Conservation (phyloP, 2,329 filamentous ascomycete species). For the Cyanodermella asteris region DNA sequence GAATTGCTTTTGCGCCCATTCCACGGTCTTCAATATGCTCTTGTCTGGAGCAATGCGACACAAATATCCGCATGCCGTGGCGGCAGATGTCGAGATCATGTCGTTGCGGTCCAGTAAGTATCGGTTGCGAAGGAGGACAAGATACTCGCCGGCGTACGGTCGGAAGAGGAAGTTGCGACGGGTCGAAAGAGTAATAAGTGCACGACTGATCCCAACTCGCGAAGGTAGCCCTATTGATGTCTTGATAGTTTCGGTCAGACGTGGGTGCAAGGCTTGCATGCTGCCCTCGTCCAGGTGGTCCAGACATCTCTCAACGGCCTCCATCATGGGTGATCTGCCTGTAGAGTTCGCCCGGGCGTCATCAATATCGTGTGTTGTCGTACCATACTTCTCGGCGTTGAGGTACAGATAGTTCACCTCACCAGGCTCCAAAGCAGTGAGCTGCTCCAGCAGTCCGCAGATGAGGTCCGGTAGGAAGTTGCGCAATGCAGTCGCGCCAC, state of each 20-base stretch:
- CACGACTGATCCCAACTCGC: conserved; percentile 73
- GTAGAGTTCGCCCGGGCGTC: conserved; percentile 64
- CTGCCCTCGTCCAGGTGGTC: conserved; percentile 58
- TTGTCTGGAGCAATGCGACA: conserved; percentile 41
- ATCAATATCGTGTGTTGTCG: conserved; percentile 77
- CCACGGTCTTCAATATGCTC: conserved; percentile 31
- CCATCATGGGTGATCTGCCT: conserved; percentile 69
- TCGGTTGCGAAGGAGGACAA: conserved; percentile 58
- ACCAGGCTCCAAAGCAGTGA: conserved; percentile 77
- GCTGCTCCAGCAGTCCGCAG: conserved; percentile 54
- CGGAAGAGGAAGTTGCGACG: conserved; percentile 54
- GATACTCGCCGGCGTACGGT: conserved; percentile 52
- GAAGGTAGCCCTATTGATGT: conserved; percentile 75
- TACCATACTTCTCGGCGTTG: conserved; percentile 61
- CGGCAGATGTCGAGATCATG: conserved; percentile 77
- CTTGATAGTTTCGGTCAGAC: conserved; percentile 60
- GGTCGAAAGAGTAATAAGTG: conserved; percentile 67
- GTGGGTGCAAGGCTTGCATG: conserved; percentile 53
- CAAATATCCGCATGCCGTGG: conserved; percentile 67
- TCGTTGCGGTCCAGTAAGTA: conserved; percentile 84
- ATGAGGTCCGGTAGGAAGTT: conserved; percentile 67
- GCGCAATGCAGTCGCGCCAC: conserved; percentile 49
- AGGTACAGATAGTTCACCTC: conserved; percentile 83
- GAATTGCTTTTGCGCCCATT: conserved; percentile 46
- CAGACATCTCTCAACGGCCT: conserved; percentile 74